phyloP scores from a whole-genome alignment of 768 basidiomycete genomes.

The Lentinula guzmanii region DNA sequence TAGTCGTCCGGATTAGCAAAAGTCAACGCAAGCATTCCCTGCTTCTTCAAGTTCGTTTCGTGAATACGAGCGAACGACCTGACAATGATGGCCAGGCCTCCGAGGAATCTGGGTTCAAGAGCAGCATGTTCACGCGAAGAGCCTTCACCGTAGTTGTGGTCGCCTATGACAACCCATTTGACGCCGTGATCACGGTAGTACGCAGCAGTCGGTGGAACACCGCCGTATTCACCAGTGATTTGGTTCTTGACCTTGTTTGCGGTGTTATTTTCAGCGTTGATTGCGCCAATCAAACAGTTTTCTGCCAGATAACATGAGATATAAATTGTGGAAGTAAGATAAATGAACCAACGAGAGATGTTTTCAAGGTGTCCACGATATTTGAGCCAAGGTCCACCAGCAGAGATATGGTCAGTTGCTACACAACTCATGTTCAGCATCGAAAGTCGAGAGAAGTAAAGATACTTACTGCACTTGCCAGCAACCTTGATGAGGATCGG shows the following conservation, averaged over 20 bases:
- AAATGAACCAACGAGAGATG: conserved; percentile 71
- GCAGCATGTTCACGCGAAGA: conserved; percentile 98
- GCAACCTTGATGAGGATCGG: conserved; percentile 97
- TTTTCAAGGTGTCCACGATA: conserved; percentile 99
- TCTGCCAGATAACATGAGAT: conserved; percentile 36
- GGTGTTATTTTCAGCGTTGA: conserved; percentile 92
- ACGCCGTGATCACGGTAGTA: conserved; percentile 85
- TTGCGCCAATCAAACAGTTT: conserved; percentile 96
- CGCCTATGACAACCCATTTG: conserved; percentile 97
- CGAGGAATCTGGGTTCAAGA: conserved; percentile 91
- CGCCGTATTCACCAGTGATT: conserved; percentile 76
- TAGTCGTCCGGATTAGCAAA: conserved; percentile 92
- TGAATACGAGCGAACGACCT: conserved; percentile 98
- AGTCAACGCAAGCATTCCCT: conserved; percentile 96
- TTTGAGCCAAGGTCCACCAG: conserved; percentile 99
- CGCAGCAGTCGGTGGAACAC: conserved; percentile 81
- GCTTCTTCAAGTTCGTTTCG: conserved; percentile 98
- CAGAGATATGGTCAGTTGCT: conserved; percentile 93
- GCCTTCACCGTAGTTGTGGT: conserved; percentile 95
- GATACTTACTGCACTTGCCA: conserved; percentile 93
- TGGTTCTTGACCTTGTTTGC: conserved; percentile 96
- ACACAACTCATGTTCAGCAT: not conserved
- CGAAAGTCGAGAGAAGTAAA: not conserved
- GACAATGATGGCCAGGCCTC: conserved; percentile 92
- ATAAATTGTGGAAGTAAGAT: not conserved